Conservation (phyloP, 805 yeast genomes). For the Metahyphopichia silvanorum region DNA sequence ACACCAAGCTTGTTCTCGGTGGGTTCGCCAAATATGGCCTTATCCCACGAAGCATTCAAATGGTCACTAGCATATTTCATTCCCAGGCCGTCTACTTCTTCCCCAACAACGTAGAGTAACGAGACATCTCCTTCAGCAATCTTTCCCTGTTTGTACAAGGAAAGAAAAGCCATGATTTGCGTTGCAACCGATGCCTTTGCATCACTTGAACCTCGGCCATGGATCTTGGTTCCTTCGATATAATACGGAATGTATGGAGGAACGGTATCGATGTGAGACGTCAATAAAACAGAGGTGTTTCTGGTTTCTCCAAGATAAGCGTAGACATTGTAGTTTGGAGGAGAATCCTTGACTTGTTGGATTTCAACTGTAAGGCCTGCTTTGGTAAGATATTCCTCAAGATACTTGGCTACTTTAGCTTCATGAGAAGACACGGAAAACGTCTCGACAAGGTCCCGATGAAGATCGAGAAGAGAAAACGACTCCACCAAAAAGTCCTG, state of each 20-base stretch:
- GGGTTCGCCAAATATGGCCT: conserved; percentile 73
- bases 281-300: conserved; percentile 47
- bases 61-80: conserved; percentile 45
- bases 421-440: conserved; percentile 24
- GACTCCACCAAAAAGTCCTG: conserved; percentile 2
- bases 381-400: conserved; percentile 34
- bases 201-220: conserved; percentile 67
- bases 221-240: conserved; percentile 46
- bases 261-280: conserved; percentile 71
- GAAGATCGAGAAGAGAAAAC: conserved; percentile 17
- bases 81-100: conserved; percentile 65
- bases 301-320: conserved; percentile 50
- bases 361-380: conserved; percentile 54
- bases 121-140: conserved; percentile 54
- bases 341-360: conserved; percentile 24
- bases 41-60: conserved; percentile 49
- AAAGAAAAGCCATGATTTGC: conserved; percentile 53
- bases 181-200: conserved; percentile 72
- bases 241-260: conserved; percentile 60
- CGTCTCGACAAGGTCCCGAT: conserved; percentile 21
- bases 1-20: conserved; percentile 65
- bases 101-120: conserved; percentile 65
- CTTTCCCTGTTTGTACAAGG: conserved; percentile 35
- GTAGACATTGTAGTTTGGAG: conserved; percentile 47
- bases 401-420: conserved; percentile 32